These are phyloP conservation scores for Dactylorhiza incarnata DNA, from an alignment of 106 monocot species.

Conservation along the genomic window DNA sequence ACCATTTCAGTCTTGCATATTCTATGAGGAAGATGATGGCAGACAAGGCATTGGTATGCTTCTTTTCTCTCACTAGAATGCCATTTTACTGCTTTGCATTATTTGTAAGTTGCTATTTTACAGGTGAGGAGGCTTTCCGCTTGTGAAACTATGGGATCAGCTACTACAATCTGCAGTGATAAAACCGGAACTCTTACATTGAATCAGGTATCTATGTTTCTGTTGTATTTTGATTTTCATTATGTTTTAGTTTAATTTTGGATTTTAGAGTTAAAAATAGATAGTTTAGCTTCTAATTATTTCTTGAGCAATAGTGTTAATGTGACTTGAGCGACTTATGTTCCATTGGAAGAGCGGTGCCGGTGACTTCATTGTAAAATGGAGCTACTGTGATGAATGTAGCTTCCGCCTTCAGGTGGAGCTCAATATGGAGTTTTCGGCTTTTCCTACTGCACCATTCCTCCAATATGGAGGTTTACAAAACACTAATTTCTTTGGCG, in stretches of 20 bases:
- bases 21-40: slow-evolving; percentile 25
- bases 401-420: no score
- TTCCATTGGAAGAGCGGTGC: no score
- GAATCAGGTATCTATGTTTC: slow-evolving; percentile 56
- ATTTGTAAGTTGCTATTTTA: slow-evolving; percentile 7
- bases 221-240: not conserved
- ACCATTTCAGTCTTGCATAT: slow-evolving; percentile 12
- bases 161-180: slow-evolving; percentile 95
- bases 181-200: slow-evolving; percentile 92
- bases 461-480: no score
- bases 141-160: slow-evolving; percentile 99
- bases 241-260: not conserved
- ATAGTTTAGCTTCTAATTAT: not conserved
- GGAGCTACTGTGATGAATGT: no score
- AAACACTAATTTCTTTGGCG: no score
- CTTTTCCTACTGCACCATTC: no score
- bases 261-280: not conserved
- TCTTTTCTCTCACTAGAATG: not conserved
- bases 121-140: slow-evolving; percentile 90
- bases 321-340: not conserved
- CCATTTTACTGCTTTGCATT: not conserved
- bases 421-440: no score
- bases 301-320: not conserved
- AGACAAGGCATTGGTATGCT: slow-evolving; percentile 16
- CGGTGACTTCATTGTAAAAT: no score